Evolutionary conservation across 2,329 filamentous ascomycete species (phyloP).

Genomic region (Fusarium begoniae): DNA sequence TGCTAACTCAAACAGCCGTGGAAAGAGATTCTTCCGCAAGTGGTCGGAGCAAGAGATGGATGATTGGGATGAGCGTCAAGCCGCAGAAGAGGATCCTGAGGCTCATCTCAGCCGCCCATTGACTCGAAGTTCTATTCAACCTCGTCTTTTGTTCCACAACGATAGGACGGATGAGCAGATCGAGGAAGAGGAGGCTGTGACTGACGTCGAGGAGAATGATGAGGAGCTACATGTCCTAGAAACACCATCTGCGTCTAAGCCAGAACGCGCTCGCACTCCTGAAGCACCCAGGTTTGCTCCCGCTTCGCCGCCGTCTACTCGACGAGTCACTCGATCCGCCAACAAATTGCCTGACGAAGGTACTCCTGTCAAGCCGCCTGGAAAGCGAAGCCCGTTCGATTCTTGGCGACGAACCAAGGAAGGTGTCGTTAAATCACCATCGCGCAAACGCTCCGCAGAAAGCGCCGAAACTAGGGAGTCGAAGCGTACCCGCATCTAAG

Average conservation of each 20-base stretch:
- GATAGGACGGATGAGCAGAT: conserved; percentile 56
- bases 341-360: conserved; percentile 58
- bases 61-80: conserved; percentile 47
- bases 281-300: conserved; percentile 65
- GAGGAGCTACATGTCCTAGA: conserved; percentile 43
- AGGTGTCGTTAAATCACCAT: conserved; percentile 54
- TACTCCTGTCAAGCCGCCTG: conserved; percentile 53
- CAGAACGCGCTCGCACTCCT: conserved; percentile 55
- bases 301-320: conserved; percentile 70
- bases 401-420: conserved; percentile 74
- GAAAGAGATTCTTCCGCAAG: conserved; percentile 80
- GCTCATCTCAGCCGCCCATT: conserved; percentile 55
- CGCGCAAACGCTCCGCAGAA: conserved; percentile 54
- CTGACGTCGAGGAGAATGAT: conserved; percentile 63
- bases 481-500: conserved; percentile 51
- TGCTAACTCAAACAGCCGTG: conserved; percentile 66
- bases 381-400: conserved; percentile 68
- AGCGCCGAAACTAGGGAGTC: conserved; percentile 43
- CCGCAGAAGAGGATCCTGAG: conserved; percentile 49
- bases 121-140: conserved; percentile 76
- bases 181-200: conserved; percentile 68
- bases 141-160: conserved; percentile 74
- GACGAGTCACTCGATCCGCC: conserved; percentile 65
- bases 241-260: conserved; percentile 51
- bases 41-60: conserved; percentile 58